Evolutionary conservation across 495 filamentous ascomycete species (phyloP).

Genomic region (Thermothielavioides terrestris): DNA sequence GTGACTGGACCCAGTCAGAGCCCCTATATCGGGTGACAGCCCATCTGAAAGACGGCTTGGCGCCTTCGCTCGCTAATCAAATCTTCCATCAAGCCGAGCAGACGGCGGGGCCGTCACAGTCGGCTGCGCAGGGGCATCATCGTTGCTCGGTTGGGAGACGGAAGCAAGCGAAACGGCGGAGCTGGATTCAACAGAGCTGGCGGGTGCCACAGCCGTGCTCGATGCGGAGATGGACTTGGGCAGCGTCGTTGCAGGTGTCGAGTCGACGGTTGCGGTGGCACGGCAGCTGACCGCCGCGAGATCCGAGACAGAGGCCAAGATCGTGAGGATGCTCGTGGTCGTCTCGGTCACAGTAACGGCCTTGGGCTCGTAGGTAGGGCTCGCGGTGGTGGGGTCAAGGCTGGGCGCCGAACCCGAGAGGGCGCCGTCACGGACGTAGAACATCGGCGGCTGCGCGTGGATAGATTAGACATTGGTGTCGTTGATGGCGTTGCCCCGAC

Average conservation of each 20-base stretch:
- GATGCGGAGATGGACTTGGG: no score
- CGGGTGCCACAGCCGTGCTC: no score
- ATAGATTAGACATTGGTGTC: slow-evolving; percentile 44
- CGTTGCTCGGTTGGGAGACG: background rate
- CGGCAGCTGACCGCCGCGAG: no score
- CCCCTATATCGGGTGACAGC: background rate
- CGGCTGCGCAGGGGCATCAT: background rate
- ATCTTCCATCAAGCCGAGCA: no score
- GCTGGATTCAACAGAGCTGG: background rate
- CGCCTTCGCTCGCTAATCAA: no score
- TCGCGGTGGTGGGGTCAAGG: background rate
- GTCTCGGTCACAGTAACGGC: slow-evolving; percentile 28
- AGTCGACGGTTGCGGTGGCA: no score
- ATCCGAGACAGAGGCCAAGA: background rate
- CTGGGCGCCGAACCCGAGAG: slow-evolving; percentile 12
- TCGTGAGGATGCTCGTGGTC: slow-evolving; percentile 3
- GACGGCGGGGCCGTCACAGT: slow-evolving; percentile 8
- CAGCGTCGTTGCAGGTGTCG: no score
- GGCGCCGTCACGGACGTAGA: slow-evolving; percentile 25
- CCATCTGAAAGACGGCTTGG: background rate
- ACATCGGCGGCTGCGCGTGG: slow-evolving; percentile 38
- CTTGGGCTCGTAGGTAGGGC: slow-evolving; percentile 15
- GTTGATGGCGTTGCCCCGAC: slow-evolving; percentile 41
- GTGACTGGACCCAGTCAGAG: background rate
- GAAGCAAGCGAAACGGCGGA: background rate